A percentile compares a stretch with the other conserved stretches of the same genome.
These are phyloP conservation scores for Cladophialophora chaetospira DNA, from an alignment of 2,329 filamentous ascomycete genomes.

Conservation along the genomic window DNA sequence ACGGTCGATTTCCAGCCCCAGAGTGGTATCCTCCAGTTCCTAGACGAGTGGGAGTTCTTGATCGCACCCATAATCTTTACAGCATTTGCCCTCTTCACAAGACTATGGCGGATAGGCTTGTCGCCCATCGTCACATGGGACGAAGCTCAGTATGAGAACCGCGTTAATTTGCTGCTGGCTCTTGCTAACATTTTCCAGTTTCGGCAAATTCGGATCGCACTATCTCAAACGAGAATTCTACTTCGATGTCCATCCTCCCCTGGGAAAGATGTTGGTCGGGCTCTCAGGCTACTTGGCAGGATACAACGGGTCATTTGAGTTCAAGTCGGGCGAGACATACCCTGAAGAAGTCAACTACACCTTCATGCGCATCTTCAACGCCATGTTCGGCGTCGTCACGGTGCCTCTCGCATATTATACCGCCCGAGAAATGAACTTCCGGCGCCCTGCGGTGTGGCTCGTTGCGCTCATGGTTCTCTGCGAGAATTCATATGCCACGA, in stretches of 20 bases:
- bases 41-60: slow-evolving; percentile 63
- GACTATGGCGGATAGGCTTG: slow-evolving; percentile 67
- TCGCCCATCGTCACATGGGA: slow-evolving; percentile 76
- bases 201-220: slow-evolving; percentile 90
- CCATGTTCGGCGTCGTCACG: slow-evolving; percentile 88
- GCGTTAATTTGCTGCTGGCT: neutral
- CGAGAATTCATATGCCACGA: slow-evolving; percentile 99
- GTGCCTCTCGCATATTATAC: slow-evolving; percentile 95
- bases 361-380: slow-evolving; percentile 98
- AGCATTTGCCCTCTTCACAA: slow-evolving; percentile 64
- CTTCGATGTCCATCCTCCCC: slow-evolving; percentile 93
- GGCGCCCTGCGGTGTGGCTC: slow-evolving; percentile 86
- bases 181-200: slow-evolving; percentile 36
- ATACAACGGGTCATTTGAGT: slow-evolving; percentile 99
- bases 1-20: slow-evolving; percentile 34
- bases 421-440: slow-evolving; percentile 84
- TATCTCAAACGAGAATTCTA: slow-evolving; percentile 99
- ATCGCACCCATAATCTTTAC: slow-evolving; percentile 67
- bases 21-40: slow-evolving; percentile 40
- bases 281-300: slow-evolving; percentile 93
- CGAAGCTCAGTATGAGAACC: slow-evolving; percentile 66
- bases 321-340: slow-evolving; percentile 97
- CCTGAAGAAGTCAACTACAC: slow-evolving; percentile 93
- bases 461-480: slow-evolving; percentile 96
- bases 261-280: slow-evolving; percentile 98